phyloP scores from a whole-genome alignment of 805 yeast genomes.

The Nematodospora valgi region DNA sequence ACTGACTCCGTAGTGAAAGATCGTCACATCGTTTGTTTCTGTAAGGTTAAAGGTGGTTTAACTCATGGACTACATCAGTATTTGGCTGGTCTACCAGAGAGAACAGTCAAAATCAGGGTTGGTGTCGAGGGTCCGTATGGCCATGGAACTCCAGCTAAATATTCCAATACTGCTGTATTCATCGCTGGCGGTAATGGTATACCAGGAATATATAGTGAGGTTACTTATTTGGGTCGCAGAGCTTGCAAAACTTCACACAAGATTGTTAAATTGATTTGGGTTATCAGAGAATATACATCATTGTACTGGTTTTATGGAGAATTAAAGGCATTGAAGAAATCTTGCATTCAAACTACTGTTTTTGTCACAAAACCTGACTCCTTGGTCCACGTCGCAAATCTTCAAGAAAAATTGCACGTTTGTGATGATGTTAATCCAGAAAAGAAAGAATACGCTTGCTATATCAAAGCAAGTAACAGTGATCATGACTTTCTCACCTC shows the following conservation, averaged over 20 bases:
- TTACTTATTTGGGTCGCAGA: constrained; percentile 20
- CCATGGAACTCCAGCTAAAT: constrained; percentile 43
- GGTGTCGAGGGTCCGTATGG: constrained; percentile 73
- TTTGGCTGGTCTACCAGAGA: constrained; percentile 26
- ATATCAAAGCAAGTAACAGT: no score
- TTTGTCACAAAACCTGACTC: constrained; percentile 25
- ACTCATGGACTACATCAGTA: constrained; percentile 29
- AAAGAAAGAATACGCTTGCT: no score
- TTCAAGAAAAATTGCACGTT: no score
- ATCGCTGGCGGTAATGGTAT: constrained; percentile 77
- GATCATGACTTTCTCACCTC: no score
- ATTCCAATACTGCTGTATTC: constrained; percentile 53
- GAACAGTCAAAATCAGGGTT: constrained; percentile 24
- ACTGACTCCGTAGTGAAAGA: constrained; percentile 21
- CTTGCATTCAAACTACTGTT: constrained; percentile 21
- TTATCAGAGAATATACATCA: constrained; percentile 48
- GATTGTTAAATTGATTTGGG: constrained; percentile 55
- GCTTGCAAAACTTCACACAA: constrained; percentile 19
- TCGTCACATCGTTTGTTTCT: constrained; percentile 27
- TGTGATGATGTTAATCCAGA: no score
- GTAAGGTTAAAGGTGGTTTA: constrained; percentile 36
- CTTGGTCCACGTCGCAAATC: no score
- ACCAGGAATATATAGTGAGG: constrained; percentile 51
- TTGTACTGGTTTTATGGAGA: constrained; percentile 48
- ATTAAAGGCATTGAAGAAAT: constrained; percentile 18